Base-by-base conservation (phyloP, 768 basidiomycete genomes). In the Hydnum rufescens region DNA sequence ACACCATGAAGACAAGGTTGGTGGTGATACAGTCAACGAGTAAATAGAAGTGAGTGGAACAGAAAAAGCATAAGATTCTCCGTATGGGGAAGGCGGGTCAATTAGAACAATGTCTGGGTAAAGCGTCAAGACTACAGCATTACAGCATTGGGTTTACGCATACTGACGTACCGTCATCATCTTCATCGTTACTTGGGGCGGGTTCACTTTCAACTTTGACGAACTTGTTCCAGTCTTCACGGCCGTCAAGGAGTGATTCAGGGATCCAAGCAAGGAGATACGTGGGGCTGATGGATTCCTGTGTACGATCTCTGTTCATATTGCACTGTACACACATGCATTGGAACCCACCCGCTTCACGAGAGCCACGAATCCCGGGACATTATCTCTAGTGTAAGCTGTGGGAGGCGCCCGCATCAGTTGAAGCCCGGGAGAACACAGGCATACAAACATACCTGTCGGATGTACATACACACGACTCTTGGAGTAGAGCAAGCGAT, bases 391-490 rank as follows among this genome's bases (percentile, higher is more conserved):
- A 2, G 82, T 72, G 63, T 89, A 92, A 2, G 82, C 78, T 2
- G 90, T 93, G 26, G 13, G 44, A 26, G 13, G 8, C 13, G 26
- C 13, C 44, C 1, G 44, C 16, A 47, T 16, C 8, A 13, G 8
- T 13, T 16, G 26, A 47, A 8, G 8, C 26, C 8, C 8, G 8
- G 25, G 13, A 28, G 8, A 8, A 13, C 13, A 8, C 44, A 47
- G 26, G 36, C 36, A 39, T 13, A 13, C 16, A 47, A 8, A 47
- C 26, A 8, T 26, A 47, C 44, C 16, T 16, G 44, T 47, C 0
- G 95, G 95, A 59, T 96, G 87, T 42, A 99, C 79, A 62, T 93
- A 90, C 43, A 96, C 93, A 64, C 90, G 92, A 39, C 82, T 86
- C 64, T 93, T 95, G 64, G 79, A 82, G 60, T 88, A 95, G 13